Evolutionary conservation across 306 rosid genomes (phyloP).

Genomic region (Dryas octopetala): DNA sequence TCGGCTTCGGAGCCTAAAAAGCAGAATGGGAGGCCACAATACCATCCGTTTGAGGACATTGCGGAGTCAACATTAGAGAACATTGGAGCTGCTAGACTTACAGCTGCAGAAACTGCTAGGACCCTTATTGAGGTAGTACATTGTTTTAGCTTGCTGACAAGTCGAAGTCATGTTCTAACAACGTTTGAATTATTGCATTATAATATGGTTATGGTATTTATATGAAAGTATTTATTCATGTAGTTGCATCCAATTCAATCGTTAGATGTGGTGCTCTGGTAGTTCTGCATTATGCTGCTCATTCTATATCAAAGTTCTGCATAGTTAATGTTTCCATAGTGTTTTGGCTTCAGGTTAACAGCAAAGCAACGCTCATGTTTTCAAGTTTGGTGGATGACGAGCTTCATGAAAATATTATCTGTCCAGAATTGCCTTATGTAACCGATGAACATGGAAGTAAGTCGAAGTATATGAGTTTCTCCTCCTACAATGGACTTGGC

Average conservation of each 20-base stretch:
- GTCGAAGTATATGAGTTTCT: constrained; percentile 40
- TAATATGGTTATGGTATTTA: not conserved
- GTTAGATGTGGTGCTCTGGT: not conserved
- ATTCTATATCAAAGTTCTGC: constrained; percentile 9
- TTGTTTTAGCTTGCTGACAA: constrained; percentile 20
- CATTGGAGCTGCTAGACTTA: constrained; percentile 63
- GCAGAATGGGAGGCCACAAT: constrained; percentile 62
- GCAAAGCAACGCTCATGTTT: constrained; percentile 89
- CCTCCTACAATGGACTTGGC: constrained; percentile 22
- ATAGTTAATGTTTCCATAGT: constrained; percentile 42
- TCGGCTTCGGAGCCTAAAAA: constrained; percentile 69
- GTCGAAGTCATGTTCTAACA: not conserved
- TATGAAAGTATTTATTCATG: not conserved
- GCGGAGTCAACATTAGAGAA: constrained; percentile 44
- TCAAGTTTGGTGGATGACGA: constrained; percentile 64
- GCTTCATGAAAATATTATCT: constrained; percentile 72
- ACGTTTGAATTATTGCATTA: not conserved
- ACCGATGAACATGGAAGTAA: constrained; percentile 95
- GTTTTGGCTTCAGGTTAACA: constrained; percentile 66
- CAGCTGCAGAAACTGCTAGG: constrained; percentile 77
- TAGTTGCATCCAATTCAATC: not conserved
- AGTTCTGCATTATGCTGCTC: constrained; percentile 9
- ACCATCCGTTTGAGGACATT: constrained; percentile 91
- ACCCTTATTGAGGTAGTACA: constrained; percentile 80
- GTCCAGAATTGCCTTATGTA: constrained; percentile 95